Evolutionary conservation across 148 eudicot genomes (phyloP).

Genomic region (Rhododendron molle): DNA sequence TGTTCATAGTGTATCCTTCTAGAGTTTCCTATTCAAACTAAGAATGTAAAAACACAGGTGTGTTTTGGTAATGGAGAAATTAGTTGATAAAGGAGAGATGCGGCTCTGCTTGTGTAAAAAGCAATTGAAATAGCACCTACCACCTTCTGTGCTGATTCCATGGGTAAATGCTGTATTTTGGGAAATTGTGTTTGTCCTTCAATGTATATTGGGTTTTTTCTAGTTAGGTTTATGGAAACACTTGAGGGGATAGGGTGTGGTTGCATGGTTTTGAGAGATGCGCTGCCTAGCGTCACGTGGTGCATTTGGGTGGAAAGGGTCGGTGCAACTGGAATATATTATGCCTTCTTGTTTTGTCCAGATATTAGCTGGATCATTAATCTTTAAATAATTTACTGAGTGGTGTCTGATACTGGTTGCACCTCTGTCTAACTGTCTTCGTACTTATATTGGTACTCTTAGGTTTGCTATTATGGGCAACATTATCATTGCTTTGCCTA

Average conservation of each 20-base stretch:
- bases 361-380: background rate
- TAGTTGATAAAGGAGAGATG: background rate
- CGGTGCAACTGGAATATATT: background rate
- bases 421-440: background rate
- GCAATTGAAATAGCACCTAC: background rate
- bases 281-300: background rate
- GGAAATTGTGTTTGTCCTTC: background rate
- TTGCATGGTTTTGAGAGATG: background rate
- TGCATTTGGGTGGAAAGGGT: slow-evolving; percentile 1
- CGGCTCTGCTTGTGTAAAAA: background rate
- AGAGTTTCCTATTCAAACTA: background rate
- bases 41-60: background rate
- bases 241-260: background rate
- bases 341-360: background rate
- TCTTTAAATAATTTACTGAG: background rate
- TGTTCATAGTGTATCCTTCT: background rate
- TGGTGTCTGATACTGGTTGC: background rate
- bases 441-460: background rate
- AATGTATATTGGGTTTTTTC: background rate
- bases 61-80: background rate
- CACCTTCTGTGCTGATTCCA: background rate
- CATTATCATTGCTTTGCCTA: slow-evolving; percentile 97
- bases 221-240: too few species aligned
- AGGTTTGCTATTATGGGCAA: slow-evolving; percentile 98
- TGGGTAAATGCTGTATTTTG: background rate